A percentile compares a stretch with the other conserved stretches of the same genome.
Evolutionary conservation across 1,139 yeast species (phyloP).

Genomic region (Eremothecium coryli): DNA sequence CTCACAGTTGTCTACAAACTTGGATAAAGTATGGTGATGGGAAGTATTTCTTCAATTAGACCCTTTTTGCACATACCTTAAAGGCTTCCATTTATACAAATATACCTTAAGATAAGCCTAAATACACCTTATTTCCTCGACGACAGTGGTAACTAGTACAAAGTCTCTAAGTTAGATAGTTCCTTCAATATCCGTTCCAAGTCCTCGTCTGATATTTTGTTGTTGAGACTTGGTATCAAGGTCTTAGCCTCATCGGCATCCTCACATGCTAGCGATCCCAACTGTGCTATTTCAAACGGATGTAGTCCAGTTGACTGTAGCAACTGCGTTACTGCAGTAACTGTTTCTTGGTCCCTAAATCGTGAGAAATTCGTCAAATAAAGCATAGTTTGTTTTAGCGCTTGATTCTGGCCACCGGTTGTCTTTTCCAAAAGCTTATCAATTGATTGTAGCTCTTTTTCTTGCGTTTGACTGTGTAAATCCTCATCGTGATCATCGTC

Average conservation of each 20-base stretch:
- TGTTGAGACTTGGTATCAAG: constrained; percentile 74
- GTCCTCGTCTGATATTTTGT: constrained; percentile 78
- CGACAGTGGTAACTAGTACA: constrained; percentile 26
- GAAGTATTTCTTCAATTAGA: constrained; percentile 27
- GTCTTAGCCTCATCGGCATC: constrained; percentile 97
- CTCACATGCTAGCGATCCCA: constrained; percentile 89
- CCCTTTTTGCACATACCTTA: neutral
- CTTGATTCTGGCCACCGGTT: constrained; percentile 58
- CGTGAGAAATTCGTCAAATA: constrained; percentile 79
- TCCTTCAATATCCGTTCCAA: constrained; percentile 81
- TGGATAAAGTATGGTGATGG: constrained; percentile 77
- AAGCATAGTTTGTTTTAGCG: constrained; percentile 84
- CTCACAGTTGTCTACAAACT: constrained; percentile 65
- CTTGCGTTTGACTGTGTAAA: constrained; percentile 30
- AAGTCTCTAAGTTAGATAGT: constrained; percentile 55
- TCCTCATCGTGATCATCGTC: constrained; percentile 30
- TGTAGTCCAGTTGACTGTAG: constrained; percentile 72
- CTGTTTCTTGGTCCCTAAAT: constrained; percentile 85
- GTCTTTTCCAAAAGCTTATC: constrained; percentile 30
- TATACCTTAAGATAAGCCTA: neutral
- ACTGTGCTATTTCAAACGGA: constrained; percentile 93
- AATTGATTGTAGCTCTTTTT: constrained; percentile 30
- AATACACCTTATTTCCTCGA: too few species aligned
- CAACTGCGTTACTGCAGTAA: constrained; percentile 84
- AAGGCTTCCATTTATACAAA: neutral